These are phyloP conservation scores for Aspergillus nanangensis DNA, from an alignment of 495 filamentous ascomycete genomes.

Conservation along the genomic window DNA sequence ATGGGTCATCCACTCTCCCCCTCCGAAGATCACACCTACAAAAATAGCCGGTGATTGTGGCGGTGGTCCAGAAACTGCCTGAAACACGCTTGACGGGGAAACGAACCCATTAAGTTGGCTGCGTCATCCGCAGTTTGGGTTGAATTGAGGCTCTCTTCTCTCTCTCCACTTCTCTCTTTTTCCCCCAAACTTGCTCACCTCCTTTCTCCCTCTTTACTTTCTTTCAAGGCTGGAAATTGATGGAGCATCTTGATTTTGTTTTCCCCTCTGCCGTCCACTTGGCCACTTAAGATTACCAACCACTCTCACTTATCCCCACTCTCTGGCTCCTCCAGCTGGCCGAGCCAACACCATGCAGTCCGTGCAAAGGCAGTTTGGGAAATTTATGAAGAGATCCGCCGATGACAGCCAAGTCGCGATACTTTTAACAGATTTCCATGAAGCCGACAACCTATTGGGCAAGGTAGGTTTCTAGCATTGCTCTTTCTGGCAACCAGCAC, in stretches of 20 bases:
- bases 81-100: constrained; percentile 1
- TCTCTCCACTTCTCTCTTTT: constrained; percentile 6
- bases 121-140: constrained; percentile 14
- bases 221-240: neutral
- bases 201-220: constrained; percentile 1
- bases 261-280: neutral
- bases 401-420: constrained; percentile 76
- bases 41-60: constrained; percentile 1
- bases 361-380: constrained; percentile 72
- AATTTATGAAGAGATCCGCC: constrained; percentile 63
- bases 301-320: neutral
- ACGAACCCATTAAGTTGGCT: constrained; percentile 8
- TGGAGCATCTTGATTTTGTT: neutral
- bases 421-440: constrained; percentile 77
- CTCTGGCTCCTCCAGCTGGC: neutral
- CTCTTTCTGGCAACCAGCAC: too few relatives aligned
- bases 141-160: constrained; percentile 9
- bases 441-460: constrained; percentile 72
- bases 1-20: neutral
- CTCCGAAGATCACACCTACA: constrained; percentile 1
- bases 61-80: constrained; percentile 8
- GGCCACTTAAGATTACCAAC: too few relatives aligned
- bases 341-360: constrained; percentile 62
- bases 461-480: constrained; percentile 48
- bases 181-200: neutral